These are phyloP conservation scores for Auriscalpium orientale DNA, from an alignment of 768 basidiomycete genomes.

Conservation along the genomic window DNA sequence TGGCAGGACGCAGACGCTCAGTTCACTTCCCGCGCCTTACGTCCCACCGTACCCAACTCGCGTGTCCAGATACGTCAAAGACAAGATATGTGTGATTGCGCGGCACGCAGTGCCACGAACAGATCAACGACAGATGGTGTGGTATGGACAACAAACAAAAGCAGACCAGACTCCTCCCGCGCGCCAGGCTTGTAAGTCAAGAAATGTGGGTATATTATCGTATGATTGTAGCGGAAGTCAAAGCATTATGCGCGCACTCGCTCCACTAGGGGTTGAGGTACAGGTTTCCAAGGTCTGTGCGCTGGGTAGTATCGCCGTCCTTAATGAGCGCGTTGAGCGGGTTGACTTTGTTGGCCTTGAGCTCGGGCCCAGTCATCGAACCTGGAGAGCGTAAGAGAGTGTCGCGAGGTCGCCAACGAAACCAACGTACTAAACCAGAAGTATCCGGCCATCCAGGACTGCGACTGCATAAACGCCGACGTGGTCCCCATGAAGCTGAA, in stretches of 20 bases:
- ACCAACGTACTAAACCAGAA: slow-evolving; percentile 54
- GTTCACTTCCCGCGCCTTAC: neutral
- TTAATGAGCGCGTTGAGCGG: slow-evolving; percentile 44
- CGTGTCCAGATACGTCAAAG: neutral
- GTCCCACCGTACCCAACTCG: neutral
- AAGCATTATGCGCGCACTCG: slow-evolving; percentile 2
- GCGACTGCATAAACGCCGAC: slow-evolving; percentile 38
- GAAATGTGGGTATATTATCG: neutral
- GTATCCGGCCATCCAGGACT: slow-evolving; percentile 34
- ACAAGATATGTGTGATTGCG: neutral
- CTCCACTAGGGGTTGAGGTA: slow-evolving; percentile 35
- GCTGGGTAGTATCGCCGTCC: slow-evolving; percentile 26
- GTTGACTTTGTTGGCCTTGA: slow-evolving; percentile 37
- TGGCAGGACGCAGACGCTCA: neutral
- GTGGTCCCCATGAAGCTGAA: slow-evolving; percentile 40
- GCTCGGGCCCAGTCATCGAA: slow-evolving; percentile 43
- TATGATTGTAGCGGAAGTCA: neutral
- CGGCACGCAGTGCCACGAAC: neutral
- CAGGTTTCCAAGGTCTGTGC: slow-evolving; percentile 42
- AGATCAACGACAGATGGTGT: neutral
- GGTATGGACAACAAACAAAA: neutral
- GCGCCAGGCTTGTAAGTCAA: neutral
- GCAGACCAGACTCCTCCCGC: neutral
- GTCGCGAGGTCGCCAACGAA: neutral
- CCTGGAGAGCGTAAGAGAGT: slow-evolving; percentile 23